phyloP scores from a whole-genome alignment of 1,139 yeast genomes.

The Groenewaldozyma sp. region DNA sequence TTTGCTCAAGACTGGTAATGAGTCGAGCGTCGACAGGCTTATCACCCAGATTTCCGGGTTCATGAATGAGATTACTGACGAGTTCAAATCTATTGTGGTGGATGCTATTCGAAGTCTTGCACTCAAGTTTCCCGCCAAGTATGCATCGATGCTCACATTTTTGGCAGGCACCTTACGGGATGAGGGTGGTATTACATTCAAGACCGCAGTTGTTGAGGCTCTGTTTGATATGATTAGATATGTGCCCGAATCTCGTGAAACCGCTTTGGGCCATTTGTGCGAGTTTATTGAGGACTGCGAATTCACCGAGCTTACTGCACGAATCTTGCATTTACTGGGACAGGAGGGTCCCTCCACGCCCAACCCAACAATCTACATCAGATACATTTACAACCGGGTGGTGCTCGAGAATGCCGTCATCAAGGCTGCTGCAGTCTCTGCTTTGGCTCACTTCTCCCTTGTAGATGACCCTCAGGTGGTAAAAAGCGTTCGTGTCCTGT shows the following conservation, averaged over 20 bases:
- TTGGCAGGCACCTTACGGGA: conserved; percentile 80
- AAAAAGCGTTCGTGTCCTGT: conserved; percentile 62
- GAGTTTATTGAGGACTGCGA: conserved; percentile 98
- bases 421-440: conserved; percentile 90
- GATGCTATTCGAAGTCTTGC: conserved; percentile 93
- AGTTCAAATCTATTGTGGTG: conserved; percentile 86
- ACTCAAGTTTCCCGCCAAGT: conserved; percentile 85
- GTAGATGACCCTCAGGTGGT: conserved; percentile 62
- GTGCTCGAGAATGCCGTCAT: conserved; percentile 92
- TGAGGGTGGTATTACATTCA: conserved; percentile 78
- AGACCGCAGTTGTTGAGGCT: conserved; percentile 84
- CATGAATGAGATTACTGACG: conserved; percentile 92
- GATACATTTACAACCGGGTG: conserved; percentile 94
- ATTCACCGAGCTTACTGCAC: conserved; percentile 82
- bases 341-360: conserved; percentile 86
- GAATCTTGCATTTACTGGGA: conserved; percentile 85
- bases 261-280: conserved; percentile 80
- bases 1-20: conserved; percentile 86
- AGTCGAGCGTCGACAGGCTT: conserved; percentile 81
- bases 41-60: conserved; percentile 80
- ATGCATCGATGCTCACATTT: conserved; percentile 71
- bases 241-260: conserved; percentile 78
- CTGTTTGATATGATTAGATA: conserved; percentile 82
- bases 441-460: conserved; percentile 83
- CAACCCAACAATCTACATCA: conserved; percentile 82